Evolutionary conservation across 2,329 filamentous ascomycete species (phyloP).

Genomic region (Calonectria naviculata): DNA sequence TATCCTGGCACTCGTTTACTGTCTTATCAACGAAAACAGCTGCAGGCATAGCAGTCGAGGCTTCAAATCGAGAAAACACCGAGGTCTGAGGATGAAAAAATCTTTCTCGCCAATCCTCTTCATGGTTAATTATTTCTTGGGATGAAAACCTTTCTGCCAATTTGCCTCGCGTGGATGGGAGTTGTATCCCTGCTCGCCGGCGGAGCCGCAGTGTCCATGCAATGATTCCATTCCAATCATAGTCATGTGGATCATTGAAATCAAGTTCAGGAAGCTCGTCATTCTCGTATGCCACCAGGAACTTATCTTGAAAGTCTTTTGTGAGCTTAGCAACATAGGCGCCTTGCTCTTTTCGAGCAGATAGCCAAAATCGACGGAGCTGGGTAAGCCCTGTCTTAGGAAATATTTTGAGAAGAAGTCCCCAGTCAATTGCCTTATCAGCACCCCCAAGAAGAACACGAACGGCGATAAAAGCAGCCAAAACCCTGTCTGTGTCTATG

Average conservation of each 20-base stretch:
- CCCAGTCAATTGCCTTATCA: constrained; percentile 70
- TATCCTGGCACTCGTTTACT: constrained; percentile 1
- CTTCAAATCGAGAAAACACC: constrained; percentile 68
- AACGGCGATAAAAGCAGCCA: constrained; percentile 69
- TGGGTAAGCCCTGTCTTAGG: constrained; percentile 62
- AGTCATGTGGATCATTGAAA: constrained; percentile 70
- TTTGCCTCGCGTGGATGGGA: constrained; percentile 59
- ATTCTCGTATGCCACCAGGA: constrained; percentile 73
- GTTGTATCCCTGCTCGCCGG: constrained; percentile 55
- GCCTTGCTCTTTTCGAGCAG: constrained; percentile 61
- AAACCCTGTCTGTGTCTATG: constrained; percentile 47
- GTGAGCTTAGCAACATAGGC: constrained; percentile 65
- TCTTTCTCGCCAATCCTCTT: constrained; percentile 64
- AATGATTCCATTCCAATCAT: constrained; percentile 76
- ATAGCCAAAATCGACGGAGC: constrained; percentile 67
- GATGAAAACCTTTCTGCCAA: constrained; percentile 58
- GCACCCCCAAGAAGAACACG: constrained; percentile 70
- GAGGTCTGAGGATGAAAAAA: constrained; percentile 66
- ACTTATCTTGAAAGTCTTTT: constrained; percentile 72
- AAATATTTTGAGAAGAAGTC: constrained; percentile 66
- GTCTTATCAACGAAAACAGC: constrained; percentile 44
- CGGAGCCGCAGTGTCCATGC: constrained; percentile 72
- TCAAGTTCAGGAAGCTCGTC: constrained; percentile 71
- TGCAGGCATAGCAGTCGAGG: constrained; percentile 60
- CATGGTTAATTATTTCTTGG: constrained; percentile 44